Evolutionary conservation across 2,329 filamentous ascomycete species (phyloP).

Genomic region (Diaporthe eres): DNA sequence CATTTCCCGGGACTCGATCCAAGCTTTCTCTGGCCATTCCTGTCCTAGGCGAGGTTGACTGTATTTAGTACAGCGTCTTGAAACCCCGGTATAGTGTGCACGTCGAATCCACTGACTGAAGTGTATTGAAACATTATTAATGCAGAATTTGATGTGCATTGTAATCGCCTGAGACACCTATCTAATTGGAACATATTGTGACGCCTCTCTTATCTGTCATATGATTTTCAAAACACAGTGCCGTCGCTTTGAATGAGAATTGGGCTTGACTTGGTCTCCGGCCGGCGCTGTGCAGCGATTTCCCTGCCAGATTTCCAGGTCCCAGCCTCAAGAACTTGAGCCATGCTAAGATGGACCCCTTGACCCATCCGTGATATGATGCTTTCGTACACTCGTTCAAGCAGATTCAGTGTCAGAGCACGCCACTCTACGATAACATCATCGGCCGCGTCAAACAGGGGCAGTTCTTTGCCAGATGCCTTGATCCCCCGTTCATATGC

Average conservation of each 20-base stretch:
- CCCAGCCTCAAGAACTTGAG: conserved; percentile 67
- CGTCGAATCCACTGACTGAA: background rate
- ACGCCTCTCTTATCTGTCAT: background rate
- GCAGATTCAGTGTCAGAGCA: conserved; percentile 67
- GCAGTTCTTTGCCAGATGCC: conserved; percentile 59
- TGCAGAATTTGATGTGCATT: background rate
- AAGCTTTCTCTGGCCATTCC: too few species aligned
- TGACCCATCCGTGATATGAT: conserved; percentile 55
- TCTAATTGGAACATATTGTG: background rate
- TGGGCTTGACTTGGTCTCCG: conserved; percentile 85
- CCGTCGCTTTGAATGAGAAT: conserved; percentile 87
- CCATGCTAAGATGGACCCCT: conserved; percentile 57
- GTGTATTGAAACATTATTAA: background rate
- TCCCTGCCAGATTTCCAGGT: conserved; percentile 80
- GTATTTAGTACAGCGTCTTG: background rate
- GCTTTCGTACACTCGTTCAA: conserved; percentile 63
- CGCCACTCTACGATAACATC: conserved; percentile 73
- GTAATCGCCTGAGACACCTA: background rate
- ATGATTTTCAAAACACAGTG: conserved; percentile 76
- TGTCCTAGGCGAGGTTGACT: background rate
- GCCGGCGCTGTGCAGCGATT: conserved; percentile 82
- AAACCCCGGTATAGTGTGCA: background rate
- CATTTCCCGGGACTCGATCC: too few species aligned
- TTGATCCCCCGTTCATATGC: conserved; percentile 80
- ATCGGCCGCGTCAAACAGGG: conserved; percentile 65